Base-by-base conservation (phyloP, 2,329 filamentous ascomycete species). In the Acephala macrosclerotiorum region DNA sequence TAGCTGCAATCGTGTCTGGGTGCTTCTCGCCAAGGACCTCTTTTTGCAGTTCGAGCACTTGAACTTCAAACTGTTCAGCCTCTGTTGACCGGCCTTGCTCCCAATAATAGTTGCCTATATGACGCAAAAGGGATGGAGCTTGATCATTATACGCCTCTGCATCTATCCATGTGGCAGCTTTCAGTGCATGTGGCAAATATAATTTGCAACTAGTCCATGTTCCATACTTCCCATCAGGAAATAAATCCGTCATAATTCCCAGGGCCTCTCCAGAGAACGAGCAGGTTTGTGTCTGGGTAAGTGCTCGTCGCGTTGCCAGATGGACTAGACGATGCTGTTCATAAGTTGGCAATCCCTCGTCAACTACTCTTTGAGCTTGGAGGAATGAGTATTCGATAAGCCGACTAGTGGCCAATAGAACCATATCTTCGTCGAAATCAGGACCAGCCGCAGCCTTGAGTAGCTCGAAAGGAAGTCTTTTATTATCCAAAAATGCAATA, bases 371-470 rank as follows among this genome's bases (percentile, higher is more conserved):
- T 6, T 62, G 67, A 25, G 65, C 49, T 33, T 61, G 66, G 0
- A 80, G 58, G 58, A 80, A 79, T 0, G 77, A 79, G 42, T 78
- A 78, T 26, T 79, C 73, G 36, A 69, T 66, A 0, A 80, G 75
- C 11, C 73, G 75, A 6, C 65, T 63, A 12, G 75, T 60, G 0
- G 75, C 74, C 47, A 51, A 55, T n/a, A 61, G 58, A 3, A 73
- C 60, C n/a, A 70, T 36, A 22, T 63, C 40, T 58, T 67, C 66
- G 35, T 47, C 63, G 33, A 63, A 63, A 38, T 20, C 53, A 9
- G 58, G 22, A 58, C 64, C 70, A 40, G 70, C 70, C 18, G 68
- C 70, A n/a, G 53, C 57, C 45, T 57, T 49, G 0, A 79, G 42
- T 0, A 79, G 38, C 16, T 75, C 67, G 29, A 70, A 64, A 1